These are phyloP conservation scores for Melanopsichium pennsylvanicum DNA, from an alignment of 1,284 basidiomycete species.

Conservation along the genomic window DNA sequence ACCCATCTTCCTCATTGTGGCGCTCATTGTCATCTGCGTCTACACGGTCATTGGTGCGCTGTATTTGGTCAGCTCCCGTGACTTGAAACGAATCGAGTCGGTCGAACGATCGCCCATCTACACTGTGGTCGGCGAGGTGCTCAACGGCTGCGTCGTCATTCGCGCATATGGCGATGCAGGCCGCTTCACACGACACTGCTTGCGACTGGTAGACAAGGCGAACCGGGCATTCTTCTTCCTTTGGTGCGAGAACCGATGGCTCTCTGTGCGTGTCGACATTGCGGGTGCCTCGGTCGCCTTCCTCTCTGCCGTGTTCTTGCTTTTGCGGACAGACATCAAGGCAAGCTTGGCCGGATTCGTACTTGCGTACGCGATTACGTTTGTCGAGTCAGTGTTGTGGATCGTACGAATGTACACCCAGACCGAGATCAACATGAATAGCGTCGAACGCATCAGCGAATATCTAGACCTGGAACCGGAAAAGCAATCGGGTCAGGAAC, in stretches of 20 bases:
- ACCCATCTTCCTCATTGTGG: constrained; percentile 53
- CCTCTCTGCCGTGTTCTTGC: constrained; percentile 68
- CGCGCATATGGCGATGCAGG: constrained; percentile 85
- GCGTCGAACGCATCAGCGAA: constrained; percentile 65
- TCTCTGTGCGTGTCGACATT: constrained; percentile 63
- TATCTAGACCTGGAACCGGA: constrained; percentile 60
- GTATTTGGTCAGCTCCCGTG: constrained; percentile 63
- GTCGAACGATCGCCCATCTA: constrained; percentile 64
- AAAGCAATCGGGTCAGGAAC: constrained; percentile 48
- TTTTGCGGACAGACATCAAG: constrained; percentile 67
- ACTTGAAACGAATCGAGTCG: constrained; percentile 64
- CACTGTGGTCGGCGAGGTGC: constrained; percentile 71
- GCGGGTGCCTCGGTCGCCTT: constrained; percentile 60
- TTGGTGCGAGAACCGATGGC: constrained; percentile 72
- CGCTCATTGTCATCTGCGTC: constrained; percentile 51
- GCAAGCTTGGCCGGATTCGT: constrained; percentile 62
- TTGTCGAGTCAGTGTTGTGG: constrained; percentile 73
- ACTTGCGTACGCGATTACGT: constrained; percentile 60
- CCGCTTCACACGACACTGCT: constrained; percentile 72
- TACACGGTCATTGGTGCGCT: constrained; percentile 61
- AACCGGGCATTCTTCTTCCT: constrained; percentile 63
- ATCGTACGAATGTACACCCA: constrained; percentile 61
- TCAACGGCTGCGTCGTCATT: constrained; percentile 81
- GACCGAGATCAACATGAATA: constrained; percentile 66
- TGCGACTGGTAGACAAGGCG: constrained; percentile 68